A percentile compares a stretch with the other conserved stretches of the same genome.
Conservation (phyloP, 2,329 filamentous ascomycete species). For the Arthrobotrys conoides region DNA sequence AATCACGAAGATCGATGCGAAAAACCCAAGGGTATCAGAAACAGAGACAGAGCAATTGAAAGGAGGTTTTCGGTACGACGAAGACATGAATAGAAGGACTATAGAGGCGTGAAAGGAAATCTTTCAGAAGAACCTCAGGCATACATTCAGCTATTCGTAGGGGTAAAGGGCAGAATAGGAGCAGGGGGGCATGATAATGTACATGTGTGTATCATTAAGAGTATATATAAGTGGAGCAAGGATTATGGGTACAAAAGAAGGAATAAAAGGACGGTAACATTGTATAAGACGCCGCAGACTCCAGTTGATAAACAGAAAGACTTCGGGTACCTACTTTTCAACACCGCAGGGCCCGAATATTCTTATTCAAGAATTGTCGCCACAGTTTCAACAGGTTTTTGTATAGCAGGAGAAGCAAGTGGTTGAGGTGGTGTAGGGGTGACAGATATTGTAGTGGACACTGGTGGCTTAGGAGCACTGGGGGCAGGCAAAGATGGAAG, state of each 20-base stretch:
- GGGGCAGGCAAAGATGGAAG: neutral
- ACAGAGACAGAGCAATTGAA: neutral
- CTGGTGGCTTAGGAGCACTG: neutral
- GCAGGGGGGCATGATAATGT: neutral
- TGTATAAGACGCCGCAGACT: constrained; percentile 17
- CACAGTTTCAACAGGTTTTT: constrained; percentile 3
- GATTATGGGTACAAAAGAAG: neutral
- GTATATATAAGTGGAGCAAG: neutral
- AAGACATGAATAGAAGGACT: neutral
- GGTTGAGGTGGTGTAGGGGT: constrained; percentile 7
- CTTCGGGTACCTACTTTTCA: neutral
- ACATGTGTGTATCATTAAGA: neutral
- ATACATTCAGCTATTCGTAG: neutral
- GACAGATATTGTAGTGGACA: neutral
- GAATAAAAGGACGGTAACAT: neutral
- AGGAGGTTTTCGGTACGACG: neutral
- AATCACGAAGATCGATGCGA: neutral
- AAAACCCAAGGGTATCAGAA: constrained; percentile 17
- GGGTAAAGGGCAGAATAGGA: neutral
- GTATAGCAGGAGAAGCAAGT: constrained; percentile 3
- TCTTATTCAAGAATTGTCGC: constrained; percentile 13
- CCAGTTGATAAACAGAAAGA: constrained; percentile 8
- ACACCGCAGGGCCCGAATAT: too few species aligned
- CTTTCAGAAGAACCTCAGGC: neutral
- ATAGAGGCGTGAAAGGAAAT: neutral